A percentile compares a stretch with the other conserved stretches of the same genome.
Evolutionary conservation across 2,329 filamentous ascomycete genomes (phyloP).

Genomic region (Verticillium longisporum): DNA sequence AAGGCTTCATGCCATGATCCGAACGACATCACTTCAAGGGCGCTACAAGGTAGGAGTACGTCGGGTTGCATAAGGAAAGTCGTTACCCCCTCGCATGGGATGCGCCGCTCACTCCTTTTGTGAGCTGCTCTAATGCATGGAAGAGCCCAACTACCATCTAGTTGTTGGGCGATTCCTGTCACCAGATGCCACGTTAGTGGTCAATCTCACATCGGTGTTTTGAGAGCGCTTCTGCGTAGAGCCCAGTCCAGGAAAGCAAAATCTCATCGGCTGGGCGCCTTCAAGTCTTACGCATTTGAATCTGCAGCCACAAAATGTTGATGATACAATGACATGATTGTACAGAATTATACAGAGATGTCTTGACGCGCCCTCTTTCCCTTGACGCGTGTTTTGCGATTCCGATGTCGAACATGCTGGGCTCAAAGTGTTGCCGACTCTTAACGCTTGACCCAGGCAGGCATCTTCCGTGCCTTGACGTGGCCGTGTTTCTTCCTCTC

Average conservation of each 20-base stretch:
- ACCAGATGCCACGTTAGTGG: too few species aligned
- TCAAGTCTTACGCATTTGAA: neutral
- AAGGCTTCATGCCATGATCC: neutral
- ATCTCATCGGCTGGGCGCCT: neutral
- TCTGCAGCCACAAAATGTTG: neutral
- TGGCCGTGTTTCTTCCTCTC: constrained; percentile 98
- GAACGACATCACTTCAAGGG: neutral
- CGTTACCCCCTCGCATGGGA: neutral
- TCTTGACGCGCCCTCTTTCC: neutral
- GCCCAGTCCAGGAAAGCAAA: neutral
- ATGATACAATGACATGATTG: neutral
- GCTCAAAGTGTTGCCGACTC: neutral
- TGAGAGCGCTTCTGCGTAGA: neutral
- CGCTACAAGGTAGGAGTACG: too few species aligned
- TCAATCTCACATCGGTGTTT: too few species aligned
- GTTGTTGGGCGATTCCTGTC: too few species aligned
- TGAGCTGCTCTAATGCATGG: too few species aligned
- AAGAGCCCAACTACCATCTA: too few species aligned
- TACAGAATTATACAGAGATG: neutral
- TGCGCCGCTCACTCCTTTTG: neutral
- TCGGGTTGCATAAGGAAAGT: neutral
- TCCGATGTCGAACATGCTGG: neutral
- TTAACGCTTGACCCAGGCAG: constrained; percentile 88
- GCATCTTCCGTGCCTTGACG: constrained; percentile 96
- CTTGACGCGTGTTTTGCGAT: neutral